These are phyloP conservation scores for Gentiana straminea DNA, from an alignment of 257 asterid genomes.

Conservation along the genomic window DNA sequence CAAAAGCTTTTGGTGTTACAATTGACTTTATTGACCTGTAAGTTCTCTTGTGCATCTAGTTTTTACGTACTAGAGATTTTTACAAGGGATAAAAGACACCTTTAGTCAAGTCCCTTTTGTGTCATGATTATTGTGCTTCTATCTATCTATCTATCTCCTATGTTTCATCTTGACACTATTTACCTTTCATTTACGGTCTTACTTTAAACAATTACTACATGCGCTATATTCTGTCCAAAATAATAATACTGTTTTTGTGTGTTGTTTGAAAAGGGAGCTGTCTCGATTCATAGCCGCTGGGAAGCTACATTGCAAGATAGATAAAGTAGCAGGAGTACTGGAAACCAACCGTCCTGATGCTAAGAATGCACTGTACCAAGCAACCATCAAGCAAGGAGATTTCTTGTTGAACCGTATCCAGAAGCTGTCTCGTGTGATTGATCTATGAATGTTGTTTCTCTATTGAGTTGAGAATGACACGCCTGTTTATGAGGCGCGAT, in stretches of 20 bases:
- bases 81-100: too few relatives aligned
- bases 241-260: not conserved
- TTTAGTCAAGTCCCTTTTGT: too few relatives aligned
- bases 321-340: constrained; percentile 74
- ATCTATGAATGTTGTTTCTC: constrained; percentile 31
- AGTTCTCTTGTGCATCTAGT: constrained; percentile 11
- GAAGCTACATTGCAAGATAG: constrained; percentile 76
- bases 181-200: too few relatives aligned
- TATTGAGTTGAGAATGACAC: too few relatives aligned
- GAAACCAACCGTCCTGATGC: constrained; percentile 94
- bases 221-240: not conserved
- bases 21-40: constrained; percentile 67
- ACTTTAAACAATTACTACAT: too few relatives aligned
- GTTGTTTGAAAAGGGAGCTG: constrained; percentile 41
- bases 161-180: too few relatives aligned
- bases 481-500: too few relatives aligned
- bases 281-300: constrained; percentile 81
- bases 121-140: too few relatives aligned
- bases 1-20: constrained; percentile 68
- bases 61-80: not conserved
- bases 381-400: constrained; percentile 92
- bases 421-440: constrained; percentile 89
- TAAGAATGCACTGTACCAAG: constrained; percentile 85
- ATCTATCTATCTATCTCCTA: too few relatives aligned
- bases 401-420: constrained; percentile 84